Evolutionary conservation across 192 early-diverging fungal species (phyloP).

Genomic region (Phlyctochytrium arcticum): DNA sequence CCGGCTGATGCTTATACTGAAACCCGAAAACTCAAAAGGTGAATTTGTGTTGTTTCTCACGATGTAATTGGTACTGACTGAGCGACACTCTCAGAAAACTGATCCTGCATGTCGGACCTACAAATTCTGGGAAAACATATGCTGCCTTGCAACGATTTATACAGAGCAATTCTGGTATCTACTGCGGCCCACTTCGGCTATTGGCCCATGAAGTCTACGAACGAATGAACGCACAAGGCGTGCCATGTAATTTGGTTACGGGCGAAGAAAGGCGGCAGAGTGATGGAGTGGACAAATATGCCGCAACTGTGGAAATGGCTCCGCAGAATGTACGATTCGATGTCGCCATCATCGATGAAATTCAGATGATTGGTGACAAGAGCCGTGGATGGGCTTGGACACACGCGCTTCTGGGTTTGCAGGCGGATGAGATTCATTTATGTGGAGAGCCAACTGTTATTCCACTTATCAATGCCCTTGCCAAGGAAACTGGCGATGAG

Average conservation of each 20-base stretch:
- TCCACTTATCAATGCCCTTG: slow-evolving; percentile 70
- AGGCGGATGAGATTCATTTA: slow-evolving; percentile 82
- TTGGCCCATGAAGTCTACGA: slow-evolving; percentile 92
- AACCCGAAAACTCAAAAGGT: slow-evolving; percentile 73
- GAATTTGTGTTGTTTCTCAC: neutral
- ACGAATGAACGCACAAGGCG: slow-evolving; percentile 70
- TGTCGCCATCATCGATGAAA: slow-evolving; percentile 94
- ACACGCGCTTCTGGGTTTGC: slow-evolving; percentile 71
- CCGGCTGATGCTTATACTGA: slow-evolving; percentile 77
- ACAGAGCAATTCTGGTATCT: slow-evolving; percentile 61
- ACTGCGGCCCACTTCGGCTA: slow-evolving; percentile 86
- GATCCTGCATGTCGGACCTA: slow-evolving; percentile 92
- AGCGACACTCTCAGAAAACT: slow-evolving; percentile 55
- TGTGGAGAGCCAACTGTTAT: slow-evolving; percentile 91
- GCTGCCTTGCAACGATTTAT: slow-evolving; percentile 74
- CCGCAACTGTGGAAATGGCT: slow-evolving; percentile 92
- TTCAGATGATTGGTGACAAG: slow-evolving; percentile 89
- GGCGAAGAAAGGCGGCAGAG: slow-evolving; percentile 80
- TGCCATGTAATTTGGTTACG: slow-evolving; percentile 79
- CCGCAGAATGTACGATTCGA: slow-evolving; percentile 44
- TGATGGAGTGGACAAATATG: slow-evolving; percentile 47
- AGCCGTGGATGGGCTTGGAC: slow-evolving; percentile 96
- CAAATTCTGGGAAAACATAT: slow-evolving; percentile 97
- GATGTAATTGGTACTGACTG: neutral
- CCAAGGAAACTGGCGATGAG: slow-evolving; percentile 67